Evolutionary conservation across 257 asterid species (phyloP), one percentile per base, ranked within the genome.

Genomic region (Rubia yunnanensis): DNA sequence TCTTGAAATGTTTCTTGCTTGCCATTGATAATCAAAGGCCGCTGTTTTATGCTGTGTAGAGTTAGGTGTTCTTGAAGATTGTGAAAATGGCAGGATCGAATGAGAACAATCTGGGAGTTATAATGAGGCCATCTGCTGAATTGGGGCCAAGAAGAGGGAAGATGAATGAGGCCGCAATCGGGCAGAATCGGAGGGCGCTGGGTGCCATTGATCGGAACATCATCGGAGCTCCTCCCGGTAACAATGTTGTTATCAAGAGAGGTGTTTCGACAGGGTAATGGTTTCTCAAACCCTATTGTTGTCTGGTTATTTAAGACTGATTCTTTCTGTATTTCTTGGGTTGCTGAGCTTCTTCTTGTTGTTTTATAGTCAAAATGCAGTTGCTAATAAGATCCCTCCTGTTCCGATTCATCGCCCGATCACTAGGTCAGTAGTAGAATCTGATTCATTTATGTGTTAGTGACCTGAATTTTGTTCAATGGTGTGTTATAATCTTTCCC

Each of bases 141-240:
- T 28, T 73, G 57, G 77, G 71, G 86, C 67, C 81, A 24, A 63
- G 49, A 52, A 52, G 79, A 60, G 79, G 77, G 46, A 76, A 73
- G 52, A 49, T 73, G 26, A 18, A 1, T 18, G 61, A 50, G 8
- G 20, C 52, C 17, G 83, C 84, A 32, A 79, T 68, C 10, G 81
- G 77, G 44, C 81, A 79, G 68, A 82, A 78, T 49, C 72, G 98
- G 65, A 89, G 96, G 81, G 96, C 96, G 7, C 57, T 92, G 73
- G 81, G 91, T 76, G 71, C 87, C 38, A 86, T 92, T 68, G 75
- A 87, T 55, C 68, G 41, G 77, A 88, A 88, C 75, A 78, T 86
- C 58, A 75, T 78, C 0, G 90, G 74, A 63, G 84, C 81, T 66
- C 87, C 86, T 32, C 76, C 86, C 3, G 74, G 76, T 68, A 86